Evolutionary conservation across 768 basidiomycete species (phyloP).

Genomic region (Collybia mongolica): DNA sequence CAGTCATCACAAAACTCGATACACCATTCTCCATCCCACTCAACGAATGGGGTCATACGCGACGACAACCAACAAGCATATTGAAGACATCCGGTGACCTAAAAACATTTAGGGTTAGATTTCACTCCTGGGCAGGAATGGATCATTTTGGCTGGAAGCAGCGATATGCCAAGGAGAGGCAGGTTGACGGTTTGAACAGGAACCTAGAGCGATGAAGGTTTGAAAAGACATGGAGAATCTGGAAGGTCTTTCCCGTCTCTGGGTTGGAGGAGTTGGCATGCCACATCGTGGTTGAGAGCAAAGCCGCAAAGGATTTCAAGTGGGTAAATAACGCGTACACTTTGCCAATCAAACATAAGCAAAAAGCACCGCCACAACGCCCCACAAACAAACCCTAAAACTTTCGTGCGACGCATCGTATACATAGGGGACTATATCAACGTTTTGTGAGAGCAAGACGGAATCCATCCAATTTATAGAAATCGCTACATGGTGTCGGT

Average conservation of each 20-base stretch:
- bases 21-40: constrained; percentile 16
- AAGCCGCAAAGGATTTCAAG: neutral
- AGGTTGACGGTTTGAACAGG: constrained; percentile 27
- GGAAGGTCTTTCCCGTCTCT: neutral
- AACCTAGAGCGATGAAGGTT: constrained; percentile 51
- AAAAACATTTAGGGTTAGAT: constrained; percentile 61
- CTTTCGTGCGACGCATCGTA: too few species aligned
- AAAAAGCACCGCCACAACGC: too few species aligned
- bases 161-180: constrained; percentile 29
- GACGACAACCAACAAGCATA: constrained; percentile 26
- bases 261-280: constrained; percentile 4
- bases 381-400: too few species aligned
- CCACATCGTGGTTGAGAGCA: constrained; percentile 14
- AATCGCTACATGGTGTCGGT: too few species aligned
- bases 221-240: constrained; percentile 22
- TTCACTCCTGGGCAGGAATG: constrained; percentile 44
- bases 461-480: too few species aligned
- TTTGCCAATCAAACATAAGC: constrained; percentile 13
- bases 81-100: constrained; percentile 29
- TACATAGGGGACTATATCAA: too few species aligned
- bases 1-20: constrained; percentile 14
- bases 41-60: constrained; percentile 19
- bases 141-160: constrained; percentile 53
- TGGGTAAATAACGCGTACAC: constrained; percentile 26
- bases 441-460: too few species aligned